These are phyloP conservation scores for Kuraishia piskuri DNA, from an alignment of 805 yeast genomes.

Conservation along the genomic window DNA sequence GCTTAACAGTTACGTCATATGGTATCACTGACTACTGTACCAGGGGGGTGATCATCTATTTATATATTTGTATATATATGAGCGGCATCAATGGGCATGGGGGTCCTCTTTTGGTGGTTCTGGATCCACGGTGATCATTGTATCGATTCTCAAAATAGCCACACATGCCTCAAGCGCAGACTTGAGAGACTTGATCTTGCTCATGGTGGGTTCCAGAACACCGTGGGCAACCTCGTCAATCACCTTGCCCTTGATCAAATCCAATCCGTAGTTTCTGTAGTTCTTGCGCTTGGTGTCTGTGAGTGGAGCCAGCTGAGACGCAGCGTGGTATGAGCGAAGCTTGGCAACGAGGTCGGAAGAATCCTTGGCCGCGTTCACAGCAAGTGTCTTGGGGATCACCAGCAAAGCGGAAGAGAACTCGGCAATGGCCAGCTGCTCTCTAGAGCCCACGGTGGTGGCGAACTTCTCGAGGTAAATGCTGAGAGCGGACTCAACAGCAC, in stretches of 20 bases:
- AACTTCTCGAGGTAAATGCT: conserved; percentile 92
- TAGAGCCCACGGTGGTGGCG: conserved; percentile 95
- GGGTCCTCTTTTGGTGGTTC: conserved; percentile 90
- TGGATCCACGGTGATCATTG: conserved; percentile 96
- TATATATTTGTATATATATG: no score
- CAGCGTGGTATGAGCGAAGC: conserved; percentile 92
- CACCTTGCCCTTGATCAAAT: conserved; percentile 83
- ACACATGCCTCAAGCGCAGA: conserved; percentile 97
- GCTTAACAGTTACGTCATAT: no score
- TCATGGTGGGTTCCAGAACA: conserved; percentile 90
- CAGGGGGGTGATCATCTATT: no score
- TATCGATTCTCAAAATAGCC: conserved; percentile 94
- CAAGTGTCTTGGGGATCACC: conserved; percentile 92
- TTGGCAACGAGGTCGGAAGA: conserved; percentile 91
- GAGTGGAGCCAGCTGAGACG: conserved; percentile 77
- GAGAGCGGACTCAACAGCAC: conserved; percentile 96
- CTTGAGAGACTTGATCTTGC: conserved; percentile 87
- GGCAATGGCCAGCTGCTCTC: conserved; percentile 96
- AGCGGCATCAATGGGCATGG: conserved; percentile 57
- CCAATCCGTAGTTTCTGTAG: conserved; percentile 89
- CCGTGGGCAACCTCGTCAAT: conserved; percentile 81
- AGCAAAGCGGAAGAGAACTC: conserved; percentile 90
- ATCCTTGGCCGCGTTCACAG: conserved; percentile 97
- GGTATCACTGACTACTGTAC: no score
- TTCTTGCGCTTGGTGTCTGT: conserved; percentile 79